These are phyloP conservation scores for Candida stauntonica DNA, from an alignment of 805 yeast species.

Conservation along the genomic window DNA sequence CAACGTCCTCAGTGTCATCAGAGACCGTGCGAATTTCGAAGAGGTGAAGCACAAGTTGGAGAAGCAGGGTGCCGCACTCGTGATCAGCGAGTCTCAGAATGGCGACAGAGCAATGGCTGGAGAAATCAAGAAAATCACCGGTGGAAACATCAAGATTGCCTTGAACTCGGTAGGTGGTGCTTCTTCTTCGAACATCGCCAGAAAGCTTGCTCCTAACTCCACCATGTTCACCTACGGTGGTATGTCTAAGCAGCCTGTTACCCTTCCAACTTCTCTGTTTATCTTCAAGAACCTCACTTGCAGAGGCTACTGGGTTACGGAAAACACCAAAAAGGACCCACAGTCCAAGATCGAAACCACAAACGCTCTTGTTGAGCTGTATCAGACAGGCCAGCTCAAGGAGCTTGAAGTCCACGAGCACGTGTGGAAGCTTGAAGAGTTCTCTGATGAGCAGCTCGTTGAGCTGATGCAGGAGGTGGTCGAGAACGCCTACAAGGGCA, in stretches of 20 bases:
- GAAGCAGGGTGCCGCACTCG: slow-evolving; percentile 74
- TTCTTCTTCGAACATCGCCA: slow-evolving; percentile 73
- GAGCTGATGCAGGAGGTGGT: slow-evolving; percentile 34
- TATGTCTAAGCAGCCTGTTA: slow-evolving; percentile 94
- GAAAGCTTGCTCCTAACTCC: slow-evolving; percentile 74
- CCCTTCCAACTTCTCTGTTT: slow-evolving; percentile 82
- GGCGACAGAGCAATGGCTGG: slow-evolving; percentile 61
- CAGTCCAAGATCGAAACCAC: slow-evolving; percentile 54
- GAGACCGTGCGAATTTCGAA: slow-evolving; percentile 80
- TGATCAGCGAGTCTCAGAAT: slow-evolving; percentile 85
- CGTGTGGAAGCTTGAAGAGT: slow-evolving; percentile 26
- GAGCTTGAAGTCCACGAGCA: slow-evolving; percentile 34
- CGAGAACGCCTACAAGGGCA: slow-evolving; percentile 36
- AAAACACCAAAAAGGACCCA: slow-evolving; percentile 56
- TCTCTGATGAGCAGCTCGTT: slow-evolving; percentile 35
- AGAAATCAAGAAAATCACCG: slow-evolving; percentile 50
- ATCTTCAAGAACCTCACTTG: slow-evolving; percentile 86
- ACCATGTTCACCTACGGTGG: slow-evolving; percentile 92
- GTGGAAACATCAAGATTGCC: slow-evolving; percentile 63
- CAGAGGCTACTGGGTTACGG: slow-evolving; percentile 92
- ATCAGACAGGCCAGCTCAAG: slow-evolving; percentile 50
- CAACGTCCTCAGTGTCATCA: slow-evolving; percentile 81
- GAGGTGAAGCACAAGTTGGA: slow-evolving; percentile 50
- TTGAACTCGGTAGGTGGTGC: slow-evolving; percentile 94
- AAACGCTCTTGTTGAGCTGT: slow-evolving; percentile 49